These are phyloP conservation scores for Rhizoclosmatium globosum DNA, from an alignment of 192 early-diverging fungal species.

Conservation along the genomic window DNA sequence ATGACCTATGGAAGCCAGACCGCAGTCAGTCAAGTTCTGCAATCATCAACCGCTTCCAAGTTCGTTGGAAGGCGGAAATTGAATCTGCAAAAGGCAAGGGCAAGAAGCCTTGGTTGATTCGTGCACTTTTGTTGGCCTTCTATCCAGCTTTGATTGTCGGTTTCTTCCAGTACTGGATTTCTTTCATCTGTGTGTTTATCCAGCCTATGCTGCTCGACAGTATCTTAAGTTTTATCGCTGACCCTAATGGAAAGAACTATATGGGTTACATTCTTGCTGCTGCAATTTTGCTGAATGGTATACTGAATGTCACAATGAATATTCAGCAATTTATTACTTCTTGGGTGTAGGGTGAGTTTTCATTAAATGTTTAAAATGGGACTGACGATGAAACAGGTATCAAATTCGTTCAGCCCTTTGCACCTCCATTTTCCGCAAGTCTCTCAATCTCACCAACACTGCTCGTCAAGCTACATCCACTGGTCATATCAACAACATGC, in stretches of 20 bases:
- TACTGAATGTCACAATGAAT: conserved; percentile 18
- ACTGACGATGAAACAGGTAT: conserved; percentile 20
- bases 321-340: conserved; percentile 34
- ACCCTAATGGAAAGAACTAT: conserved; percentile 1
- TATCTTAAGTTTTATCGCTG: conserved; percentile 24
- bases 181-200: conserved; percentile 27
- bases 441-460: conserved; percentile 23
- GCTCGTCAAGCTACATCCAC: conserved; percentile 32
- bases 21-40: conserved; percentile 21
- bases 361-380: neutral
- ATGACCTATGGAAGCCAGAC: conserved; percentile 41
- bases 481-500: conserved; percentile 40
- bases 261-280: conserved; percentile 31
- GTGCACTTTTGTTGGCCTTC: conserved; percentile 32
- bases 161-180: conserved; percentile 27
- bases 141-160: conserved; percentile 10
- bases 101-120: conserved; percentile 23
- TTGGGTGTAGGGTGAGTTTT: conserved; percentile 29
- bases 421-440: conserved; percentile 37
- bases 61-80: conserved; percentile 24
- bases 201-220: conserved; percentile 29
- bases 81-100: neutral
- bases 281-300: conserved; percentile 22
- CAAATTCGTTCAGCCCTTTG: conserved; percentile 39
- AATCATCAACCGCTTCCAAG: conserved; percentile 20